A percentile compares a stretch with the other conserved stretches of the same genome.
These are phyloP conservation scores for Pseudogymnoascus sp. DNA, from an alignment of 2,329 filamentous ascomycete species.

Conservation along the genomic window DNA sequence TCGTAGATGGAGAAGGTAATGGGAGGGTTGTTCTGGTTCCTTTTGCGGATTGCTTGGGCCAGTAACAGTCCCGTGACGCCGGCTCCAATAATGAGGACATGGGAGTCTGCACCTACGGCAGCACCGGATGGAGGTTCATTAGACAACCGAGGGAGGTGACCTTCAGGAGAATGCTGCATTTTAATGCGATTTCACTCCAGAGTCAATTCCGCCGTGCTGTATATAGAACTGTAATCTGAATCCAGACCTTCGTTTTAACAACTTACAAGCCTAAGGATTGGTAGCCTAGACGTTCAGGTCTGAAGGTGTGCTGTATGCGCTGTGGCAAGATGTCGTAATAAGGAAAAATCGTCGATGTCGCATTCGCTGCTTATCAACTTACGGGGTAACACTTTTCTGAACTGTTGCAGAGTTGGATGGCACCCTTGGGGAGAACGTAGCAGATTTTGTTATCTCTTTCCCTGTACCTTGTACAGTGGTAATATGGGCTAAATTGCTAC, in stretches of 20 bases:
- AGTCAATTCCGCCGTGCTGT: not conserved
- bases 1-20: conserved; percentile 34
- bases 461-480: too few species aligned
- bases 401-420: too few species aligned
- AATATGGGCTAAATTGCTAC: too few species aligned
- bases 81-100: conserved; percentile 27
- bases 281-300: not conserved
- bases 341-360: not conserved
- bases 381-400: too few species aligned
- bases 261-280: not conserved
- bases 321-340: not conserved
- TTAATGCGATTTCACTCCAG: conserved; percentile 1
- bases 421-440: too few species aligned
- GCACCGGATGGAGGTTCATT: not conserved
- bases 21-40: not conserved
- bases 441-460: too few species aligned
- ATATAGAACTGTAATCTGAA: not conserved
- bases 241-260: not conserved
- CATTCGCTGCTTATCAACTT: too few species aligned
- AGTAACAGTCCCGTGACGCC: conserved; percentile 29
- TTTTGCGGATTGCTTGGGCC: conserved; percentile 19
- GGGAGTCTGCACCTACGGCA: not conserved
- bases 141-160: not conserved
- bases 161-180: not conserved
- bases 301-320: not conserved